These are phyloP conservation scores for Neurospora sp. DNA, from an alignment of 495 filamentous ascomycete species.

Conservation along the genomic window DNA sequence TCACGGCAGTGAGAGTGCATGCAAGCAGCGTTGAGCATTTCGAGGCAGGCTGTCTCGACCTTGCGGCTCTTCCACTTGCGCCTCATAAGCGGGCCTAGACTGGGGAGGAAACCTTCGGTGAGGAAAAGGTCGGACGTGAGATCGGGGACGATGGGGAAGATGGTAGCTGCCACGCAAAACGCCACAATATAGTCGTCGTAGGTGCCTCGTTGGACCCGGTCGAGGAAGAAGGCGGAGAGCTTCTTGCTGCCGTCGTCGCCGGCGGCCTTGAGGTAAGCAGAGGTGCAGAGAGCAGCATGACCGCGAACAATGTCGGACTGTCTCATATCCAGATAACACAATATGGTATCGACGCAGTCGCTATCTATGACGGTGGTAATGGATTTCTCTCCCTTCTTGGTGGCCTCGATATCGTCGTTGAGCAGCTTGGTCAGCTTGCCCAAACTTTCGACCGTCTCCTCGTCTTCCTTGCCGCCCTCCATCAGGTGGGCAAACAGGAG, in stretches of 20 bases:
- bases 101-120: conserved; percentile 67
- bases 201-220: conserved; percentile 34
- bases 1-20: conserved; percentile 70
- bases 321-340: conserved; percentile 68
- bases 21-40: conserved; percentile 85
- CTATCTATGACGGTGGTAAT: conserved; percentile 62
- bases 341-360: conserved; percentile 69
- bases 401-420: conserved; percentile 32
- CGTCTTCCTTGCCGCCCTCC: conserved; percentile 47
- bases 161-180: conserved; percentile 75
- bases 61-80: conserved; percentile 64
- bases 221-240: conserved; percentile 56
- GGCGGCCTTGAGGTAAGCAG: conserved; percentile 72
- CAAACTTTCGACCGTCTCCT: conserved; percentile 39
- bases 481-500: conserved; percentile 44
- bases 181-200: conserved; percentile 58
- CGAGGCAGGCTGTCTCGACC: conserved; percentile 71
- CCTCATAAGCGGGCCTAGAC: conserved; percentile 58
- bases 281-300: conserved; percentile 65
- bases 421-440: conserved; percentile 40
- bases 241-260: conserved; percentile 53
- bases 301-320: conserved; percentile 55
- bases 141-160: conserved; percentile 75
- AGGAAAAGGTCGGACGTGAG: conserved; percentile 67
- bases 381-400: conserved; percentile 26